A percentile compares a stretch with the other conserved stretches of the same genome.
Conservation (phyloP, 2,329 filamentous ascomycete genomes). For the Colletotrichum caudatum region DNA sequence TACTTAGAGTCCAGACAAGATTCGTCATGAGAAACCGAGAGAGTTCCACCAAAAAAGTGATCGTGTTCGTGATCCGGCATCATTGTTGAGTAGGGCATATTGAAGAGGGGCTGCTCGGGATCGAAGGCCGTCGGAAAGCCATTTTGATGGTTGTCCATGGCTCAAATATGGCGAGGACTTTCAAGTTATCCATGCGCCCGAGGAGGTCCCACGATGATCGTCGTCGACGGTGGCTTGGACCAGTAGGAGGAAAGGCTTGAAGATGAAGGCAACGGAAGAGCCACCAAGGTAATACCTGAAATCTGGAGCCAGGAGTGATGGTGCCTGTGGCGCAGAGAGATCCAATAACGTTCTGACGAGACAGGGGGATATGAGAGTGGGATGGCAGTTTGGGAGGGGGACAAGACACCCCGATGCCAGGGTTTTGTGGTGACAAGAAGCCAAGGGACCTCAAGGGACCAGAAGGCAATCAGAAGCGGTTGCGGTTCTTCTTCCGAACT, state of each 20-base stretch:
- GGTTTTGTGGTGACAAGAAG: constrained; percentile 12
- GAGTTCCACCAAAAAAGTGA: constrained; percentile 2
- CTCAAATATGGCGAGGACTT: constrained; percentile 3
- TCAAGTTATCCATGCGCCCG: constrained; percentile 2
- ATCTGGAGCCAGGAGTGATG: constrained; percentile 8
- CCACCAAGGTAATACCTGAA: constrained; percentile 32
- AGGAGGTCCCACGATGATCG: constrained; percentile 19
- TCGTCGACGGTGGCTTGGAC: constrained; percentile 1
- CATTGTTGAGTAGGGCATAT: constrained; percentile 23
- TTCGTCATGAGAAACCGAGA: constrained; percentile 46
- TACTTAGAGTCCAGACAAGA: constrained; percentile 48
- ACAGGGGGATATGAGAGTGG: constrained; percentile 9
- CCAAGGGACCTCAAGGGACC: constrained; percentile 7
- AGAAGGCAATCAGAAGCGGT: constrained; percentile 13
- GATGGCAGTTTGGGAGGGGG: constrained; percentile 14
- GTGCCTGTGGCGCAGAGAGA: constrained; percentile 3
- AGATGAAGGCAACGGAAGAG: constrained; percentile 19
- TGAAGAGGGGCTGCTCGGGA: constrained; percentile 33
- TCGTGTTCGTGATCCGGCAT: constrained; percentile 8
- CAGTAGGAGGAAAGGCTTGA: neutral
- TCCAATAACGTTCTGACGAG: constrained; percentile 15
- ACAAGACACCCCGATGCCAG: constrained; percentile 28
- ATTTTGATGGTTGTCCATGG: constrained; percentile 45
- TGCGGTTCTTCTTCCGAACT: neutral
- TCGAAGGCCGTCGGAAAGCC: constrained; percentile 8